Evolutionary conservation across 164 flowering plant species (phyloP), one percentile per base, ranked within the genome.

Genomic region (Aristolochia contorta): DNA sequence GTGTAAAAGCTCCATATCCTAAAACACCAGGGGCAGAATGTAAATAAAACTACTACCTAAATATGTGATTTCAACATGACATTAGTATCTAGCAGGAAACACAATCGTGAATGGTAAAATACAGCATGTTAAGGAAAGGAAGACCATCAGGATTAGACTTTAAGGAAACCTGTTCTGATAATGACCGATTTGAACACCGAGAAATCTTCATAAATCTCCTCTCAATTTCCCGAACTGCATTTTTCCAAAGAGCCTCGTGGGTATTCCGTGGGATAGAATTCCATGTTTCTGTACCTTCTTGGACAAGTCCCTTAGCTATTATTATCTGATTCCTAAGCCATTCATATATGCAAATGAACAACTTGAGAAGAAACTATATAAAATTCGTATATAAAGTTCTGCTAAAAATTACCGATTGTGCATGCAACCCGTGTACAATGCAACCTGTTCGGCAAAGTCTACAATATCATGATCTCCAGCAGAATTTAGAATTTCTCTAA

Each of bases 211-310:
- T 77, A 74, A 94, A 91, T 33, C 71, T 79, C 64, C 81, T 82
- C 63, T 82, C 83, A 68, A 93, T 80, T 74, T 76, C 85, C 62
- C 66, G 59, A 59, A 74, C 69, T 49, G 72, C 76, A 72, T 75
- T 75, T 48, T 80, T 80, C 99, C 99, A 94, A 24, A 60, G 80
- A 69, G 87, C 83, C 16, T 69, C 80, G 20, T 67, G 71, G 46
- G 74, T 78, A 60, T 76, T 80, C 58, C 70, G 73, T 24, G 96
- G 74, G 45, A 94, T 74, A 41, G 65, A 68, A 65, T 76, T 78
- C 99, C 99, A 94, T 54, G 69, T 74, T 56, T 72, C 72, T 47
- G 66, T 76, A 66, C 97, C 99, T 33, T 94, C 96, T 60, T 75
- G 85, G 52, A 91, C 67, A 76, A 94, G 64, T 69, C 75, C 67